Base-by-base conservation (phyloP, 1,284 basidiomycete genomes). In the Cutaneotrichosporon sp. region DNA sequence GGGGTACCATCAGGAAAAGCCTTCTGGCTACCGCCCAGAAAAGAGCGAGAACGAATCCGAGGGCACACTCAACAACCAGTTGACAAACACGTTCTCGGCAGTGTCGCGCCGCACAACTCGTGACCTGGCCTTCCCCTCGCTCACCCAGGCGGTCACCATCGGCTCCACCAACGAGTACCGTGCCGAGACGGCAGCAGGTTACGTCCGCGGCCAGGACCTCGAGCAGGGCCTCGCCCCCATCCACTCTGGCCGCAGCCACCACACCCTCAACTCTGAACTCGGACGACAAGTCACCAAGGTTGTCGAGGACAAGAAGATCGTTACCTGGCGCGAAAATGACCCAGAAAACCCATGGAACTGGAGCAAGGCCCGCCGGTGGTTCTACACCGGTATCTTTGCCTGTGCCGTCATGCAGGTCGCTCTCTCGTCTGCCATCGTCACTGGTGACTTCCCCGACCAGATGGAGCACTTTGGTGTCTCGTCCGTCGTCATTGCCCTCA, bases 271-370 rank as follows among this genome's bases (percentile, higher is more conserved):
- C 47, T 13, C 49, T 21, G 8, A 17, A 17, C 48, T 52, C 48
- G 17, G 21, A 12, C 44, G 48, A 46, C 49, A 50, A 13, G 51
- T 56, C 52, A 58, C 53, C 20, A 51, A 55, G 17, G 30, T 18
- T 18, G 50, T 66, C 47, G 56, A 57, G 20, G 51, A 63, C 34
- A 62, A 61, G 56, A 69, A 69, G 61, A 53, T 69, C 12, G 67
- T 69, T 8, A 66, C 65, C 7, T 69, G 55, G 56, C 55, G 44
- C 26, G 56, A 59, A 20, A 51, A 54, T 13, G 67, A 69, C 51
- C 53, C 52, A 5, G 55, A 63, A 46, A 67, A 67, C 55, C 67
- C 67, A 1, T 60, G 63, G 42, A 65, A 65, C 51, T 69, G 65
- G 67, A 50, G 56, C 42, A 46, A 22, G 4, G 36, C 53, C 4